Percentiles rank a stretch among this genome's conserved stretches.
phyloP scores from a whole-genome alignment of 495 filamentous ascomycete genomes.

The Astrocystis sublimbata region DNA sequence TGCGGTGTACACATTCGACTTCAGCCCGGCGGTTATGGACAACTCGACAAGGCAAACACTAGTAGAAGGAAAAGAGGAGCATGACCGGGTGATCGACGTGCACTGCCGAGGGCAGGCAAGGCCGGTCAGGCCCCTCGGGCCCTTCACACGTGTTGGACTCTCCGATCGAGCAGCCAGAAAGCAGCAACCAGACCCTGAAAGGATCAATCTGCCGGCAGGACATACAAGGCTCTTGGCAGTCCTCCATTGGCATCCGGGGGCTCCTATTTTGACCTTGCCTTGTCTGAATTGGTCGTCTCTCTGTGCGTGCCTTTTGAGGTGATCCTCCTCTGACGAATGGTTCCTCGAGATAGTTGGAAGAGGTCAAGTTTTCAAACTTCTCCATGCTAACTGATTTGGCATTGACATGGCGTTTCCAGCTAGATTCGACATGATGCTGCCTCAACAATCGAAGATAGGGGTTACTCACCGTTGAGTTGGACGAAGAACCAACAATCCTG shows the following conservation, averaged over 20 bases:
- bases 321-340: no score
- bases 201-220: background rate
- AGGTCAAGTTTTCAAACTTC: background rate
- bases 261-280: background rate
- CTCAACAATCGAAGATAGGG: background rate
- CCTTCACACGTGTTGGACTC: no score
- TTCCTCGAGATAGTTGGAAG: background rate
- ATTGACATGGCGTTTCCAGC: background rate
- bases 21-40: background rate
- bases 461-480: background rate
- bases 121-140: slow-evolving; percentile 1
- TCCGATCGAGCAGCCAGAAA: slow-evolving; percentile 13
- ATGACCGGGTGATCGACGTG: slow-evolving; percentile 13
- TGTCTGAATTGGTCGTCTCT: no score
- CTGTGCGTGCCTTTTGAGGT: no score
- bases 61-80: slow-evolving; percentile 1
- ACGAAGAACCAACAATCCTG: background rate
- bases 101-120: slow-evolving; percentile 4
- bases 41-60: background rate
- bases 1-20: background rate
- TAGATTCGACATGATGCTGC: background rate
- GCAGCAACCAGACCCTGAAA: background rate
- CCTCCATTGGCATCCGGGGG: background rate
- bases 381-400: background rate
- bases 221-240: slow-evolving; percentile 2